Evolutionary conservation across 2,329 filamentous ascomycete genomes (phyloP), one percentile per base, ranked within the genome.

Genomic region (Claviceps pusilla): DNA sequence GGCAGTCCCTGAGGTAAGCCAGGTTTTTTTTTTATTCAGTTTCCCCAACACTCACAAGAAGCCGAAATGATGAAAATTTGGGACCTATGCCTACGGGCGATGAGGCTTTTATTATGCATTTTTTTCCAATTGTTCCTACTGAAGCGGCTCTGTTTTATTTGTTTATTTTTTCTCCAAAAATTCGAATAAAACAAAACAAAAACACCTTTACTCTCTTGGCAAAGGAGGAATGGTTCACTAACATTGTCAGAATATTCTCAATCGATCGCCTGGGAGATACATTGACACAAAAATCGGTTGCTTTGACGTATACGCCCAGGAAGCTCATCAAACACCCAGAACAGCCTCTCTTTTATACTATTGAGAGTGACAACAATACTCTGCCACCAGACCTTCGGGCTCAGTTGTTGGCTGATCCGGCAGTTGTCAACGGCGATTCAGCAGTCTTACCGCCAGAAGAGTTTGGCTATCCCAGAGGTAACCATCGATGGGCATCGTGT

Each of bases 111-210:
- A 70, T 71, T 71, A 75, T 70, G 68, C 70, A 51, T 71, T 72
- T 61, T 71, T 75, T 75, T 74, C 75, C 88, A 95, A 94, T 95
- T 95, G 89, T 95, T 95, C 89, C 89, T 95, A 83, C 89, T 95
- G 89, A 95, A 68, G 72, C 69, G 69, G 65, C 54, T 60, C 55
- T 53, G n/a, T 60, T 62, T 52, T 47, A n/a, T 48, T 29, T 35
- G 4, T 41, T 7, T 37, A 11, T 37, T 37, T 37, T 24, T 24
- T 24, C 3, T 24, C 24, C 2, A 24, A 24, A 24, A 24, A 2
- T 24, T 2, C 24, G 24, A 24, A 24, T 24, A 24, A 37, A 37
- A 37, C 9, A 37, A 37, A 37, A 37, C 7, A 35, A 49, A 4
- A n/a, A 19, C 9, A 48, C 48, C 7, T 50, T 3, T 12, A 19